phyloP scores from a whole-genome alignment of 176 grass and related monocot genomes.

The Phragmites australis region DNA sequence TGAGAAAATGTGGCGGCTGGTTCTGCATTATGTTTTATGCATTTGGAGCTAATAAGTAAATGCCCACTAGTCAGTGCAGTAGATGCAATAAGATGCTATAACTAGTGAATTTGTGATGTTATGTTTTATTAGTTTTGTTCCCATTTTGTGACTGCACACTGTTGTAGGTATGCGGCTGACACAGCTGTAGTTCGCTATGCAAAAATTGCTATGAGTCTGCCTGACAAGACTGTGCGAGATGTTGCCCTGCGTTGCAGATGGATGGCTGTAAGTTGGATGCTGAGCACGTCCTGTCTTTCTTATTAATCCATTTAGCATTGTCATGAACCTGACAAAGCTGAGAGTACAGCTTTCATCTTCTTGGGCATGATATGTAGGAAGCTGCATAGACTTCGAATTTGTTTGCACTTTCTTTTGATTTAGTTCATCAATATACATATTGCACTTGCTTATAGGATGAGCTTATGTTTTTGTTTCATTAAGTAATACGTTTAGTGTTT shows the following conservation, averaged over 20 bases:
- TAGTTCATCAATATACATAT: background rate
- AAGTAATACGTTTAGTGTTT: background rate
- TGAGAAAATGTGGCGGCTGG: background rate
- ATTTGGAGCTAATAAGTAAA: background rate
- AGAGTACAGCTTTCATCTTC: background rate
- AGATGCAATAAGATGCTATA: background rate
- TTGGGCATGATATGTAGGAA: slow-evolving; percentile 1
- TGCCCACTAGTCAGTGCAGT: background rate
- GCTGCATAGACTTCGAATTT: background rate
- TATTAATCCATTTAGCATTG: background rate
- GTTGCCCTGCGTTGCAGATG: slow-evolving; percentile 61
- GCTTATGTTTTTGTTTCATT: background rate
- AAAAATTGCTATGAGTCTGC: slow-evolving; percentile 56
- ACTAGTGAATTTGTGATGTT: background rate
- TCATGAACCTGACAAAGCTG: background rate
- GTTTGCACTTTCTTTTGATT: background rate
- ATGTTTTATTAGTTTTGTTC: background rate
- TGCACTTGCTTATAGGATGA: background rate
- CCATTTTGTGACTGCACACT: slow-evolving; percentile 24
- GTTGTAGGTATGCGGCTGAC: slow-evolving; percentile 42
- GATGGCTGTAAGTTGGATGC: slow-evolving; percentile 58
- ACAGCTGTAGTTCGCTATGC: slow-evolving; percentile 55
- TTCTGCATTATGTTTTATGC: background rate
- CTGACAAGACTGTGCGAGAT: slow-evolving; percentile 61
- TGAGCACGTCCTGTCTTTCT: background rate